Percentiles rank a stretch among this genome's conserved stretches.
Evolutionary conservation across 257 asterid genomes (phyloP).

Genomic region (Buddleja alternifolia): DNA sequence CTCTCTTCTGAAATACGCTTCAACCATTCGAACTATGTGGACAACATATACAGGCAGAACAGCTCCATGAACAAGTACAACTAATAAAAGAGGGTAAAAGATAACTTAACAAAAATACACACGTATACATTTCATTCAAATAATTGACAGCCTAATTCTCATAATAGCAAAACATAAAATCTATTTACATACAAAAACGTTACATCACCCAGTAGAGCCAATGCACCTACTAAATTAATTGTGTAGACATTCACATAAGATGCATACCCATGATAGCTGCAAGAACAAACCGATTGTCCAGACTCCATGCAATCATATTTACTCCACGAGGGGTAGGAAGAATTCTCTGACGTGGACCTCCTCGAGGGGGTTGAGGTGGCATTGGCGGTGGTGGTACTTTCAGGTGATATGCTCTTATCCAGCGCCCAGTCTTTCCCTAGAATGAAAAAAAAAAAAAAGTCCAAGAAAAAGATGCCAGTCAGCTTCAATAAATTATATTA

Average conservation of each 20-base stretch:
- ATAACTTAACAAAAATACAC: conserved; percentile 7
- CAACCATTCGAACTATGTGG: conserved; percentile 11
- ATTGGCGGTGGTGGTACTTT: conserved; percentile 99
- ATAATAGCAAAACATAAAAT: conserved; percentile 9
- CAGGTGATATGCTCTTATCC: conserved; percentile 95
- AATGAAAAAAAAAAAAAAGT: conserved; percentile 16
- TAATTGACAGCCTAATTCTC: conserved; percentile 11
- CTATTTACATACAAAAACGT: background rate
- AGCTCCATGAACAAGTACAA: conserved; percentile 13
- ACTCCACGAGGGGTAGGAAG: conserved; percentile 99
- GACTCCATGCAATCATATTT: conserved; percentile 97
- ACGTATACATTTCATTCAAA: conserved; percentile 9
- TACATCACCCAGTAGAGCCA: conserved; percentile 7
- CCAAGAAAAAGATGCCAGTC: conserved; percentile 21
- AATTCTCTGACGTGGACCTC: conserved; percentile 98
- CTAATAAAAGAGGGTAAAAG: background rate
- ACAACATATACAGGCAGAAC: conserved; percentile 11
- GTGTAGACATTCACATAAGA: conserved; percentile 27
- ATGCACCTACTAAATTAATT: conserved; percentile 21
- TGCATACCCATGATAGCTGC: conserved; percentile 98
- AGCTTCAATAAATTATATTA: conserved; percentile 15
- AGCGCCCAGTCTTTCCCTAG: conserved; percentile 92
- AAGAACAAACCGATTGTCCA: conserved; percentile 98
- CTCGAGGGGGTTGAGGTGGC: conserved; percentile 98
- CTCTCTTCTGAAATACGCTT: conserved; percentile 3